Evolutionary conservation across 2,329 filamentous ascomycete genomes (phyloP).

Genomic region (Fusarium pilosicola): DNA sequence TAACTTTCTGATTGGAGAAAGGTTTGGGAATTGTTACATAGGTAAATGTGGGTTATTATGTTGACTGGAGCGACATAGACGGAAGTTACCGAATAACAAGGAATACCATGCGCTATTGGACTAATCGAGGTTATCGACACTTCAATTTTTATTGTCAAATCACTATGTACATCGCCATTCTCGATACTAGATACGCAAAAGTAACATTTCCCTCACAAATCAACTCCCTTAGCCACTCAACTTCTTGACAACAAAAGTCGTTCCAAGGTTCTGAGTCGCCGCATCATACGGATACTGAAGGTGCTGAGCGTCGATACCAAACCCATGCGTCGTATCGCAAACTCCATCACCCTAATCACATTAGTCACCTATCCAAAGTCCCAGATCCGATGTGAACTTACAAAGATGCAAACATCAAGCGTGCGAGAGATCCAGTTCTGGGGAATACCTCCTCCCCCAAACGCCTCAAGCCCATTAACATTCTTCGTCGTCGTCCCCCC

Average conservation of each 20-base stretch:
- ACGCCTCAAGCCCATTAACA: neutral
- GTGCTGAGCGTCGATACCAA: conserved; percentile 5
- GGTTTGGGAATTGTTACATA: too few relatives aligned
- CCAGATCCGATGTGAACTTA: neutral
- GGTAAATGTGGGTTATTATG: too few relatives aligned
- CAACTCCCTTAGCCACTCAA: neutral
- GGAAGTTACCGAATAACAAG: fast-evolving
- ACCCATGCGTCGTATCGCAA: conserved; percentile 10
- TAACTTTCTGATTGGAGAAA: neutral
- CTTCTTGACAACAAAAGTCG: conserved; percentile 8
- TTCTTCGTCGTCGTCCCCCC: conserved; percentile 13
- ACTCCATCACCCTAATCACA: conserved; percentile 6
- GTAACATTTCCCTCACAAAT: too few relatives aligned
- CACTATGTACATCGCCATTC: neutral
- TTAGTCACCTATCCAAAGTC: neutral
- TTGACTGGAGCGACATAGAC: neutral
- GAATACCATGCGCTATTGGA: neutral
- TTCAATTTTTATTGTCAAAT: neutral
- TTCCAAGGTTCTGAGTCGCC: conserved; percentile 9
- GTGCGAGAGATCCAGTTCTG: conserved; percentile 4
- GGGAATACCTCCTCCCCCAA: neutral
- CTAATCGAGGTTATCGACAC: fast-evolving
- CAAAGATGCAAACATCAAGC: conserved; percentile 15
- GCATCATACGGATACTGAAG: conserved; percentile 4
- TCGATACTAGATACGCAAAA: neutral